Evolutionary conservation across 1,139 yeast genomes (phyloP), one percentile per base, ranked within the genome.

Genomic region (Meyerozyma sp.): DNA sequence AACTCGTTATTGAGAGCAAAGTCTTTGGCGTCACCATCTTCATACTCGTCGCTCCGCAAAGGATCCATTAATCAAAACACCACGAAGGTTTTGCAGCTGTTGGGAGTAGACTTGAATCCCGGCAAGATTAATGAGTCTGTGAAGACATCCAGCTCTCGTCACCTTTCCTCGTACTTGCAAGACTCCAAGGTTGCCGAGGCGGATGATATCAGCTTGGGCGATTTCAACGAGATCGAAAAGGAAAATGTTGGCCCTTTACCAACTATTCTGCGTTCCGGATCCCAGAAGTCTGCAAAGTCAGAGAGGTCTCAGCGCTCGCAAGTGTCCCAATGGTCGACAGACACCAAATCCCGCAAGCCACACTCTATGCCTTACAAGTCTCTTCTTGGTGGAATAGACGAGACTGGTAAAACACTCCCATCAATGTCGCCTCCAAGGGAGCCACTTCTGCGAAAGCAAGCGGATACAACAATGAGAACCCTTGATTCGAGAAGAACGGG

Each of bases 71-170:
- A 59, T 43, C 61, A 60, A n/a, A 62, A 63, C 46, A 66, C 73
- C 39, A 59, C 63, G 2, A 65, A 65, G 40, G 75, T 75, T 1
- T 63, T 76, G 45, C 69, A 68, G 43, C 69, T 63, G 46, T 57
- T 75, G 40, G 81, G 81, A 4, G 71, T 75, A 38, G 70, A 67
- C 21, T 52, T 73, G 25, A 32, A 53, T 40, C 63, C 68, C n/a
- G 40, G 51, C 20, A 57, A 51, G 41, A 49, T 62, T n/a, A 49
- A 49, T 32, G 51, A 60, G n/a, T 54, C 53, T 41, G 55, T 68
- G 44, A 70, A 74, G 49, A 70, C 77, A 26, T 70, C 77, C 5
- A 70, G 77, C 42, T 73, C 79, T 2, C 72, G 65, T 48, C 62
- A 70, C 46, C 68, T 76, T 39, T 61, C 77, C 3, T 58, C 64